Evolutionary conservation across 306 rosid species (phyloP).

Genomic region (Neltuma alba): DNA sequence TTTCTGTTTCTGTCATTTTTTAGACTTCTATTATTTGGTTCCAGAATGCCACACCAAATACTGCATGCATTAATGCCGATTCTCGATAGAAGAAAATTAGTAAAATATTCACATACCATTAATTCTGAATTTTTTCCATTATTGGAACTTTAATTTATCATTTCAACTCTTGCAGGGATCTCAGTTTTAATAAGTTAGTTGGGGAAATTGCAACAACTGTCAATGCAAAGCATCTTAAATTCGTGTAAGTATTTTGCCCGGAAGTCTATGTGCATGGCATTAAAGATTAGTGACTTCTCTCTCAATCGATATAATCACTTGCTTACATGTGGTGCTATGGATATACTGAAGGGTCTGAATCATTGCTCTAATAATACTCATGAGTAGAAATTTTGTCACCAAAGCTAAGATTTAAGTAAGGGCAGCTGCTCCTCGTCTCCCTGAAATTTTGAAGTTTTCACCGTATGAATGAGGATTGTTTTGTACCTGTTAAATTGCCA

Average conservation of each 20-base stretch:
- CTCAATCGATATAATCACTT: constrained; percentile 1
- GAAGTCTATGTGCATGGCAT: constrained; percentile 6
- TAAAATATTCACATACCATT: constrained; percentile 13
- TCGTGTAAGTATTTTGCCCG: constrained; percentile 60
- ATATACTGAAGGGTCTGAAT: not conserved
- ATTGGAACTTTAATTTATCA: constrained; percentile 23
- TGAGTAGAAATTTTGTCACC: not conserved
- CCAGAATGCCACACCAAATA: not conserved
- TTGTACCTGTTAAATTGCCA: not conserved
- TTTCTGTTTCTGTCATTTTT: not conserved
- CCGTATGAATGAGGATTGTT: not conserved
- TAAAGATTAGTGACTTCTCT: constrained; percentile 7
- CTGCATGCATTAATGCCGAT: constrained; percentile 5
- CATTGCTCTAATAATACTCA: constrained; percentile 6
- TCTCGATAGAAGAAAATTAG: not conserved
- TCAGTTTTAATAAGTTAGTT: constrained; percentile 78
- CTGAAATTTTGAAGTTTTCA: not conserved
- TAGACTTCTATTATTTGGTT: constrained; percentile 14
- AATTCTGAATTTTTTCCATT: constrained; percentile 1
- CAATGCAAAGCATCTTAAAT: constrained; percentile 45
- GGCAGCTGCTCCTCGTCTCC: not conserved
- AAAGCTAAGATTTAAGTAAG: constrained; percentile 10
- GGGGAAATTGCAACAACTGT: constrained; percentile 66
- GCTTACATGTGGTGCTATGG: not conserved
- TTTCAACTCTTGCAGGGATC: constrained; percentile 61